Evolutionary conservation across 176 grass and related monocot species (phyloP).

Genomic region (Thinopyrum elongatum): DNA sequence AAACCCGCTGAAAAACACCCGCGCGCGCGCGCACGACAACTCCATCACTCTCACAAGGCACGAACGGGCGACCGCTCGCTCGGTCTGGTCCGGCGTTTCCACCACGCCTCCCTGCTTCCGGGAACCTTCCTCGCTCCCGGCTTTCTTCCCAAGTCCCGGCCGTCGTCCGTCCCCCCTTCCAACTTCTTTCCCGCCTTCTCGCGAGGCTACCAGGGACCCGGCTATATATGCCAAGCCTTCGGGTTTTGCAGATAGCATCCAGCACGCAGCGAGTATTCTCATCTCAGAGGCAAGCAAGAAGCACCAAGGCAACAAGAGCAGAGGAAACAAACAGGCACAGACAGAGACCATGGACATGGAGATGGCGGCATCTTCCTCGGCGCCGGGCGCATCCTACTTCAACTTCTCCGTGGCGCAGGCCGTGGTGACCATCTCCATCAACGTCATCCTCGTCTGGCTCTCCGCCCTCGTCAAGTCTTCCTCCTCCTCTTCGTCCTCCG

Average conservation of each 20-base stretch:
- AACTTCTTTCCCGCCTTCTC: background rate
- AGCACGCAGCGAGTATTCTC: background rate
- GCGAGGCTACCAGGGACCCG: background rate
- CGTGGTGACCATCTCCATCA: constrained; percentile 35
- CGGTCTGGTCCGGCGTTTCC: background rate
- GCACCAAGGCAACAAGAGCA: too few relatives aligned
- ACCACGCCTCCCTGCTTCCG: constrained; percentile 11
- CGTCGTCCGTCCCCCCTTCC: too few relatives aligned
- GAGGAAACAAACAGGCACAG: too few relatives aligned
- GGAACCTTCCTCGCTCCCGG: constrained; percentile 1
- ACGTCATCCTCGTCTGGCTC: constrained; percentile 30
- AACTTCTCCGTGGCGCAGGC: constrained; percentile 36
- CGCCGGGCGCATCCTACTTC: constrained; percentile 19
- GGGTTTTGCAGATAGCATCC: background rate
- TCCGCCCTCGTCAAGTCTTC: constrained; percentile 25
- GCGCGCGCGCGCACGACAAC: background rate
- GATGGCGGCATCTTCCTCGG: background rate
- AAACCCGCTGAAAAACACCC: background rate
- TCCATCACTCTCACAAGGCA: background rate
- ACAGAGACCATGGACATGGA: background rate
- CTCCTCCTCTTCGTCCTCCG: background rate
- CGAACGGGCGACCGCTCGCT: background rate
- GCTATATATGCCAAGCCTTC: constrained; percentile 21
- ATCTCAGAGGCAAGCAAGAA: too few relatives aligned
- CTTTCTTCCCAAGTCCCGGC: background rate